These are phyloP conservation scores for Crucihimalaya himalaica DNA, from an alignment of 345 rosid genomes.

Conservation along the genomic window DNA sequence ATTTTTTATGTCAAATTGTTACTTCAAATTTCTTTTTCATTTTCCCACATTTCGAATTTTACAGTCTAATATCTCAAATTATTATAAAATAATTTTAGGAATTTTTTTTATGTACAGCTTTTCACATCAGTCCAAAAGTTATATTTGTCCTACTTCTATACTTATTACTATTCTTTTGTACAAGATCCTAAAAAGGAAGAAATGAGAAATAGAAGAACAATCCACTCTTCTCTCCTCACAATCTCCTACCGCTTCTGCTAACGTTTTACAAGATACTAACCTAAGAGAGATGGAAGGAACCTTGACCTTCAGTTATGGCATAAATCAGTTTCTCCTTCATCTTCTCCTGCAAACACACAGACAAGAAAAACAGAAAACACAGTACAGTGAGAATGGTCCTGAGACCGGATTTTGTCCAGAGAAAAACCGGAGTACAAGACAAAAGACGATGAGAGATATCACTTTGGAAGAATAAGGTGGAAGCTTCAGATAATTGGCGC, in stretches of 20 bases:
- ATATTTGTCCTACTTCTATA: conserved; percentile 8
- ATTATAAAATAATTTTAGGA: background rate
- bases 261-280: conserved; percentile 34
- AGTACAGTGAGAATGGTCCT: conserved; percentile 18
- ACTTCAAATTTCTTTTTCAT: background rate
- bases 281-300: conserved; percentile 96
- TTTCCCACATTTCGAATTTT: background rate
- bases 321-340: conserved; percentile 86
- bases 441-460: conserved; percentile 27
- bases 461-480: conserved; percentile 94
- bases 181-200: conserved; percentile 26
- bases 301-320: conserved; percentile 96
- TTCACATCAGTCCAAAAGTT: conserved; percentile 10
- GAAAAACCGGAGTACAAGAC: background rate
- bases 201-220: too few relatives aligned
- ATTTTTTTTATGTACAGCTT: conserved; percentile 13
- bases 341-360: conserved; percentile 64
- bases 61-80: background rate
- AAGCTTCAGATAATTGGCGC: conserved; percentile 93
- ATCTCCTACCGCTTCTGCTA: conserved; percentile 38
- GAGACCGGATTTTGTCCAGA: conserved; percentile 21
- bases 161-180: conserved; percentile 35
- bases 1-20: background rate
- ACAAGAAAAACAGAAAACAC: background rate
- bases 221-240: conserved; percentile 25